Evolutionary conservation across 768 basidiomycete species (phyloP), one percentile per base, ranked within the genome.

Genomic region (Gymnopilus junonius): DNA sequence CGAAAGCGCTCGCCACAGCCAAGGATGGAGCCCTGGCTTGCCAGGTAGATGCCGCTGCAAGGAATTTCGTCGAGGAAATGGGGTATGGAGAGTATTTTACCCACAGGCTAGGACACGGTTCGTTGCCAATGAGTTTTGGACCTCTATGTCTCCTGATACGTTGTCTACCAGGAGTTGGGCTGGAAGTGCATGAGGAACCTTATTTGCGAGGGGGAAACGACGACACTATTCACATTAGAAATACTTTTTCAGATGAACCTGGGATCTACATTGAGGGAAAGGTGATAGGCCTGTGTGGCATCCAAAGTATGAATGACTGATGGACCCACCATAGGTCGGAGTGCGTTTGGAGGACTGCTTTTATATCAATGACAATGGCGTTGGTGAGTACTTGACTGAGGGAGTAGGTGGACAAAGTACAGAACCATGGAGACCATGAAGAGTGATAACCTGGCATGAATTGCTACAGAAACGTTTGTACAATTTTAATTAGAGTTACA

Each of bases 291-390:
- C 27, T 35, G 25, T 7, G 21, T 37, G 8, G 56, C 58, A 17
- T 51, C n/a, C n/a, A 15, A 45, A 20, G 20, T 21, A 45, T 12
- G 12, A 14, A 7, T 21, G 20, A 43, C 56, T 58, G 58, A 62
- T 40, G 10, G 21, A 37, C 48, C 20, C 34, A 39, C 35, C 46
- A 8, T 60, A 90, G 88, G 82, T 93, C 27, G 93, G 94, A 1
- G 83, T 95, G 17, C 84, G 93, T 45, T 75, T 96, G 56, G 93
- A 95, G 71, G 94, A 95, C 69, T 95, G 93, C 69, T 90, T 92
- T 70, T 89, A 84, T 67, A 83, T 94, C 60, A 72, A 82, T 58
- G 78, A 82, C 8, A 69, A 75, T n/a, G 90, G 91, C 0, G 67
- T 62, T 1, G 77, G 87, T 0, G 76, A 82, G 31, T 85, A 85